These are phyloP conservation scores for Aspergillus nanangensis DNA, from an alignment of 495 filamentous ascomycete genomes.

Conservation along the genomic window DNA sequence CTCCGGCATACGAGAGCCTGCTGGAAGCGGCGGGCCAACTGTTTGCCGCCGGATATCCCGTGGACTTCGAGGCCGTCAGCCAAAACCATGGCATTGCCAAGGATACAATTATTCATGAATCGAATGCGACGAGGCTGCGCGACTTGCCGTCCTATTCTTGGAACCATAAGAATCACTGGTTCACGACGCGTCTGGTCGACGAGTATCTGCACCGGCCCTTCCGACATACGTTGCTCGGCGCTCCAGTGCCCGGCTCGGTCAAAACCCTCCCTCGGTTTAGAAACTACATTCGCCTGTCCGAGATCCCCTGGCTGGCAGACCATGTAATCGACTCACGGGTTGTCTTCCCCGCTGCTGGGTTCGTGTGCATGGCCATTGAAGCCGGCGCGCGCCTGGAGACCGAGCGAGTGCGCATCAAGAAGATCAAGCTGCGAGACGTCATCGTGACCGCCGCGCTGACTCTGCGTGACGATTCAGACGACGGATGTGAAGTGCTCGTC, in stretches of 20 bases:
- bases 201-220: background rate
- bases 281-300: background rate
- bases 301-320: constrained; percentile 1
- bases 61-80: background rate
- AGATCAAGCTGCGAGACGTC: background rate
- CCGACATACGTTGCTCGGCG: background rate
- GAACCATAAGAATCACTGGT: constrained; percentile 1
- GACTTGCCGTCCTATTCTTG: constrained; percentile 1
- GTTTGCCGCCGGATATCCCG: background rate
- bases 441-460: background rate
- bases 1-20: background rate
- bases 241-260: background rate
- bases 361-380: constrained; percentile 2
- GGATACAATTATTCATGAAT: too few relatives aligned
- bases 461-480: background rate
- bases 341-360: constrained; percentile 2
- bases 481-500: background rate
- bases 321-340: constrained; percentile 1
- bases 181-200: background rate
- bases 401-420: too few relatives aligned
- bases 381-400: background rate
- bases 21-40: background rate
- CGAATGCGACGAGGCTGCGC: too few relatives aligned
- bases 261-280: background rate
- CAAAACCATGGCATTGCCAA: background rate